Percentiles rank a stretch among this genome's conserved stretches.
phyloP scores from a whole-genome alignment of 2,329 filamentous ascomycete genomes.

The Acephala macrosclerotiorum region DNA sequence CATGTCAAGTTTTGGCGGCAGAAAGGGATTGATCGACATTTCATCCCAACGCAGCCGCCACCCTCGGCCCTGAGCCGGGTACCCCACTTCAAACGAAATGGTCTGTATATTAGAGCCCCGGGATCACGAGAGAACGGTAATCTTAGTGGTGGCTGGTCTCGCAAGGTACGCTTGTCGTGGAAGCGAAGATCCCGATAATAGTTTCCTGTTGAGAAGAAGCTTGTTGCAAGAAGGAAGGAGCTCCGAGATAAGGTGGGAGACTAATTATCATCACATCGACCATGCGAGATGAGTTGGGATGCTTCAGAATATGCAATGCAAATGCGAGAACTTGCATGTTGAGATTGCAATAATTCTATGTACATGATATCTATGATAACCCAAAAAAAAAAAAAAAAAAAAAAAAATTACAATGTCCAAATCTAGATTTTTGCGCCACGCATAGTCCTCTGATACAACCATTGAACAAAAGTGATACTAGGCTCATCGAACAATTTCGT shows the following conservation, averaged over 20 bases:
- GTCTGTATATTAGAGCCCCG: not conserved
- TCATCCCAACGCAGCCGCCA: not conserved
- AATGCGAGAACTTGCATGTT: not conserved
- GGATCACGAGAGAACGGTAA: not conserved
- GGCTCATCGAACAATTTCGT: conserved; percentile 68
- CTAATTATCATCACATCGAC: not conserved
- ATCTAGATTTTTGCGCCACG: not conserved
- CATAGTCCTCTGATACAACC: conserved; percentile 57
- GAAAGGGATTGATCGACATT: conserved; percentile 1
- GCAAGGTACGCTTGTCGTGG: not conserved
- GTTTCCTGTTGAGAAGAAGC: not conserved
- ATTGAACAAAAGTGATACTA: conserved; percentile 62
- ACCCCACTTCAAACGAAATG: not conserved
- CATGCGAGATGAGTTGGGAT: not conserved
- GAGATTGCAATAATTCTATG: conserved; percentile 3
- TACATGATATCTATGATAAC: not conserved
- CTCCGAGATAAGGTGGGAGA: not conserved
- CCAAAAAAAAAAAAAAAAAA: too few species aligned
- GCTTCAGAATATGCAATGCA: not conserved
- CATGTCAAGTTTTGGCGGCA: not conserved
- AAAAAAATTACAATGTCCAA: not conserved
- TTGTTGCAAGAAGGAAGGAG: too few species aligned
- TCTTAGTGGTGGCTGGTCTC: not conserved
- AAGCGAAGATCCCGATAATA: not conserved
- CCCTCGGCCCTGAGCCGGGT: not conserved